Conservation (phyloP, 768 basidiomycete genomes). For the Calocybe gangraenosa region DNA sequence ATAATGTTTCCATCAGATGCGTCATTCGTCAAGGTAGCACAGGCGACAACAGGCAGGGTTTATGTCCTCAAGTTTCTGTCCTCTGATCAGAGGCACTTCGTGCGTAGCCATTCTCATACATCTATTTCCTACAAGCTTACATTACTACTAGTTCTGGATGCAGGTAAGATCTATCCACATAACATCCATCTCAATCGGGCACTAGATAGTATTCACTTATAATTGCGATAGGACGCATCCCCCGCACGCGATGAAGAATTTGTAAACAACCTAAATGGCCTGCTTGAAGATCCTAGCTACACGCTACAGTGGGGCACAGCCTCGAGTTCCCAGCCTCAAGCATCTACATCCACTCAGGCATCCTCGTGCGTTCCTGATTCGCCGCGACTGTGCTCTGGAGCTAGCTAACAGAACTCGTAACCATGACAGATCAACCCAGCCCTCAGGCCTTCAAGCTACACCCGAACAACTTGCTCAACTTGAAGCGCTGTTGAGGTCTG, state of each 20-base stretch:
- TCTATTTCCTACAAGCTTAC: neutral
- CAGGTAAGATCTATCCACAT: slow-evolving; percentile 46
- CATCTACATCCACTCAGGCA: slow-evolving; percentile 40
- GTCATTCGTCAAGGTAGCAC: slow-evolving; percentile 67
- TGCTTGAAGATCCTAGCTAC: slow-evolving; percentile 64
- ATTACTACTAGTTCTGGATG: slow-evolving; percentile 70
- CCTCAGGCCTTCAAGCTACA: slow-evolving; percentile 36
- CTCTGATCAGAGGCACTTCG: slow-evolving; percentile 87
- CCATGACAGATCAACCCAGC: slow-evolving; percentile 6
- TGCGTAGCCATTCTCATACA: slow-evolving; percentile 34
- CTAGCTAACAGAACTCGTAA: neutral
- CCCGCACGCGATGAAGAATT: slow-evolving; percentile 68
- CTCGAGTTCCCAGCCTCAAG: slow-evolving; percentile 28
- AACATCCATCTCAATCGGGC: neutral
- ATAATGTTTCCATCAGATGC: slow-evolving; percentile 89
- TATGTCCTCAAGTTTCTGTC: slow-evolving; percentile 92
- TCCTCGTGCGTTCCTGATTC: slow-evolving; percentile 28
- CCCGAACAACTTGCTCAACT: slow-evolving; percentile 69
- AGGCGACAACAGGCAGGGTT: slow-evolving; percentile 61
- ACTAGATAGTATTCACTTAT: neutral
- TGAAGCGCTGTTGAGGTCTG: slow-evolving; percentile 47
- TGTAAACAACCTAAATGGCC: slow-evolving; percentile 63
- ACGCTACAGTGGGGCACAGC: slow-evolving; percentile 53
- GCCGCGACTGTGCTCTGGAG: neutral
- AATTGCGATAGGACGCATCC: slow-evolving; percentile 54